Evolutionary conservation across 345 rosid species (phyloP), one percentile per base, ranked within the genome.

Genomic region (Lumnitzera racemosa): DNA sequence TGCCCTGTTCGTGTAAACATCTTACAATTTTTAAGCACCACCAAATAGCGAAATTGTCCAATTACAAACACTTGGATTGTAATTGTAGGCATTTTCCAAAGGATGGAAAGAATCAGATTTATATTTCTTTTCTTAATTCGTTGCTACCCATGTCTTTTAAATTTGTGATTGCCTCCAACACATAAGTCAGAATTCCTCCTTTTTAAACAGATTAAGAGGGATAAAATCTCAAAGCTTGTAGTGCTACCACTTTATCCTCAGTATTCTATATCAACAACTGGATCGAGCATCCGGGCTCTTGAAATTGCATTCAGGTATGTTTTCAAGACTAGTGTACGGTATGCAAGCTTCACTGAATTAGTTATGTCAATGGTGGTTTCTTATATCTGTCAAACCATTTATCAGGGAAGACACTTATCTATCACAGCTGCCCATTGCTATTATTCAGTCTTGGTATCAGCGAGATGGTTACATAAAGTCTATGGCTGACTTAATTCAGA

Each of bases 181-280:
- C 43, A 49, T 13, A n/a, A 48, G 23, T 53, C 48, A 47, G 20
- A 46, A 5, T 50, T 50, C 36, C 51, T 54, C 16, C 12, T 29
- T 31, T 61, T n/a, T 61, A 13, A 11, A 25, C 78, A 90, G 96
- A 88, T 94, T 59, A 90, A 83, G 80, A 76, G 62, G 70, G 99
- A 94, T 64, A 69, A 64, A 62, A 86, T 90, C 59, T 83, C 95
- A 47, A 88, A 76, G 74, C 99, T 90, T 61, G 95, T 94, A 59
- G 87, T 94, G 65, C 88, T 94, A 61, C 99, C 99, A 3, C 80
- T 94, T n/a, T 94, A 90, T 75, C 99, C 99, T 36, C 99, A 90
- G 65, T 88, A 79, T 59, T 90, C 97, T 53, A 94, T 94, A 64
- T 88, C 99, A 31, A 90, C 99, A 36, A 90, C 96, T 24, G 97